Evolutionary conservation across 306 rosid species (phyloP), one percentile per base, ranked within the genome.

Genomic region (Vicia sativa): DNA sequence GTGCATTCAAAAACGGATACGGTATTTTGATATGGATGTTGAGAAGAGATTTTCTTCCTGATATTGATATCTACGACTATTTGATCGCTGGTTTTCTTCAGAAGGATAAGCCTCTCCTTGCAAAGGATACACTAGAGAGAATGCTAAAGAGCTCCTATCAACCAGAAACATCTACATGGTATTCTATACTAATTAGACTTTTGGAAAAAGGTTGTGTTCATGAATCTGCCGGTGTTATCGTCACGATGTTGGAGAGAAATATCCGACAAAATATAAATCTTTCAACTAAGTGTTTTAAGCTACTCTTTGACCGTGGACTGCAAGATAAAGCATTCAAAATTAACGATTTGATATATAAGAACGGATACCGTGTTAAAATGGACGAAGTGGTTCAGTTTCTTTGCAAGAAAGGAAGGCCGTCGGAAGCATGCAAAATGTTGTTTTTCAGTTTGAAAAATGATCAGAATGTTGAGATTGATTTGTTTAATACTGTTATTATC

Each of bases 71-170:
- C 45, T 91, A n/a, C 69, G 82, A 78, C 72, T 69, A 73, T 70
- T 68, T 88, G 74, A 83, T 91, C 52, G 76, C 71, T 61, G 97
- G 97, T 41, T 77, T 88, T 42, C 79, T 91, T 77, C 80, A 67
- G n/a, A 91, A 67, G 73, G 82, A 61, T 62, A 86, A 81, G 67
- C 93, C 97, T 59, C 83, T 85, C 75, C 87, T 85, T 74, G 93
- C 96, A 53, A 83, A 81, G 52, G 78, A 70, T 67, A 80, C 91
- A 44, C 68, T 91, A 38, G 87, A 88, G 78, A 91, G 85, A 84
- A 91, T 91, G 97, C 64, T 91, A 21, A 88, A 75, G 78, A 91
- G 97, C 78, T 78, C n/a, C 85, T 81, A 88, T 81, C 75, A 74
- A 73, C 93, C 96, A n/a, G 62, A 71, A 77, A 77, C 93, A 12